Evolutionary conservation across 768 basidiomycete genomes (phyloP).

Genomic region (Tylopilus felleus): DNA sequence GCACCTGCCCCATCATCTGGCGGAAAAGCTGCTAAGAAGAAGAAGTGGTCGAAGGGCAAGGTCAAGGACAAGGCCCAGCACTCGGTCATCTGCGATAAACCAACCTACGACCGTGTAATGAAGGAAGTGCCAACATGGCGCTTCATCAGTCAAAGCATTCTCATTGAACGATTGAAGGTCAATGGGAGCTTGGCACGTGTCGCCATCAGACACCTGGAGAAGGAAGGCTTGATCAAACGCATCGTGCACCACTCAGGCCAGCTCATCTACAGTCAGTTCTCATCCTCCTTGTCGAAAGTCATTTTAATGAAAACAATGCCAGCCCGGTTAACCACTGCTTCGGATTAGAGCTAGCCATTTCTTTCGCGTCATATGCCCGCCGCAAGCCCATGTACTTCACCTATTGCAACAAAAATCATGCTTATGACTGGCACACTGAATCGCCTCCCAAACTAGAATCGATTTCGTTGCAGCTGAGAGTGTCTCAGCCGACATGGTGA

Average conservation of each 20-base stretch:
- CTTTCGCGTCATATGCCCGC: slow-evolving; percentile 21
- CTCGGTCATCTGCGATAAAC: slow-evolving; percentile 92
- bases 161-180: slow-evolving; percentile 97
- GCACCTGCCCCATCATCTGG: slow-evolving; percentile 62
- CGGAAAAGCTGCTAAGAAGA: slow-evolving; percentile 95
- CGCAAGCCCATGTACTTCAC: slow-evolving; percentile 37
- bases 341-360: slow-evolving; percentile 33
- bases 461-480: not conserved
- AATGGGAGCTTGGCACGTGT: slow-evolving; percentile 92
- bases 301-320: slow-evolving; percentile 2
- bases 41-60: slow-evolving; percentile 99
- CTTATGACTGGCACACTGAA: slow-evolving; percentile 21
- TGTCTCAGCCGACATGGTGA: not conserved
- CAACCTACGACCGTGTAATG: slow-evolving; percentile 88
- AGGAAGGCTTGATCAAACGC: slow-evolving; percentile 90
- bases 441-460: not conserved
- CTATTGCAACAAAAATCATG: slow-evolving; percentile 30
- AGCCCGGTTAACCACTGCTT: slow-evolving; percentile 45
- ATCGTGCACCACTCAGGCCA: slow-evolving; percentile 96
- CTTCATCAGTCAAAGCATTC: slow-evolving; percentile 95
- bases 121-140: slow-evolving; percentile 99
- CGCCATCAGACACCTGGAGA: slow-evolving; percentile 89
- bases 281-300: not conserved
- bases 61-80: slow-evolving; percentile 99
- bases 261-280: slow-evolving; percentile 87